Evolutionary conservation across 1,284 basidiomycete genomes (phyloP).

Genomic region (Naganishia sp.): DNA sequence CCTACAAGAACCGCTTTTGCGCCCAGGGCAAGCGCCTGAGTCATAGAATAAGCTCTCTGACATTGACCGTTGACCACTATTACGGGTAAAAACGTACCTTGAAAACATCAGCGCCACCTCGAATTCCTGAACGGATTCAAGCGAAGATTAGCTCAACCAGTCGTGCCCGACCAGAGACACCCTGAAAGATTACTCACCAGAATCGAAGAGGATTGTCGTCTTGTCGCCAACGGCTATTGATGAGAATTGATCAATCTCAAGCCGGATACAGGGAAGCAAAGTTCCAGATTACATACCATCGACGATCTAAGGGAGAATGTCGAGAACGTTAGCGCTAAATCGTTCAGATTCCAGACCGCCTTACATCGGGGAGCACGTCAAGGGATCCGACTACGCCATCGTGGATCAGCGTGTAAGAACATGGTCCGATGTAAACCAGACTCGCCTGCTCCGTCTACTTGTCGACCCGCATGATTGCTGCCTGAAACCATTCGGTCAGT

Average conservation of each 20-base stretch:
- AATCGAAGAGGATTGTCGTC: slow-evolving; percentile 70
- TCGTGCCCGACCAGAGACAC: not conserved
- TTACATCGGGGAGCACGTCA: slow-evolving; percentile 61
- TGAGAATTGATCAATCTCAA: slow-evolving; percentile 7
- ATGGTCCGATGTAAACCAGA: not conserved
- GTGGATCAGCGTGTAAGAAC: not conserved
- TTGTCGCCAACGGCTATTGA: slow-evolving; percentile 54
- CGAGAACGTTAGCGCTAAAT: not conserved
- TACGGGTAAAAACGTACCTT: slow-evolving; percentile 57
- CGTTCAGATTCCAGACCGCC: not conserved
- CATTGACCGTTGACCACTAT: not conserved
- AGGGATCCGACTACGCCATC: slow-evolving; percentile 61
- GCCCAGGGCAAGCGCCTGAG: slow-evolving; percentile 57
- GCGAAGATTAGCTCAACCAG: not conserved
- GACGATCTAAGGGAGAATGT: slow-evolving; percentile 53
- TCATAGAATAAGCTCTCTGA: not conserved
- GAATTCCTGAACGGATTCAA: slow-evolving; percentile 57
- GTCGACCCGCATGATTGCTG: slow-evolving; percentile 79
- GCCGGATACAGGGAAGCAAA: not conserved
- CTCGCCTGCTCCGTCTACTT: slow-evolving; percentile 68
- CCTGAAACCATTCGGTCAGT: slow-evolving; percentile 42
- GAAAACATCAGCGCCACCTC: slow-evolving; percentile 71
- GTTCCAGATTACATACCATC: slow-evolving; percentile 54
- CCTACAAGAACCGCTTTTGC: slow-evolving; percentile 49
- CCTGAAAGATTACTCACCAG: slow-evolving; percentile 39